These are phyloP conservation scores for Aspergillus versicolor DNA, from an alignment of 2,329 filamentous ascomycete genomes.

Conservation along the genomic window DNA sequence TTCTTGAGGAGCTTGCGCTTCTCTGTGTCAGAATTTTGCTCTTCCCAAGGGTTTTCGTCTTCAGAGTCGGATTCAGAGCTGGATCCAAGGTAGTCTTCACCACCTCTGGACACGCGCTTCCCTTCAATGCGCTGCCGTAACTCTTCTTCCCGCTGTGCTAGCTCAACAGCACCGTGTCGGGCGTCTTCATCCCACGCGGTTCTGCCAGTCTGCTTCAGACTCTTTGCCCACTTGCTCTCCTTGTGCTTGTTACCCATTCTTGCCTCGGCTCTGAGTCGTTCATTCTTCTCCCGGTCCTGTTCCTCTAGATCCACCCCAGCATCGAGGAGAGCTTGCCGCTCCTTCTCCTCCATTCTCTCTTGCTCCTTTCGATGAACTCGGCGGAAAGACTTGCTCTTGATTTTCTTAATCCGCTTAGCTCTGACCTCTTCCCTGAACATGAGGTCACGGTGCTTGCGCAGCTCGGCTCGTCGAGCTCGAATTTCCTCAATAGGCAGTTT, in stretches of 20 bases:
- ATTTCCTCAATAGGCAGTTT: conserved; percentile 72
- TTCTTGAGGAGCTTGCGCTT: conserved; percentile 40
- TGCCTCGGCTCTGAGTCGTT: conserved; percentile 76
- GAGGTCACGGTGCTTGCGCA: conserved; percentile 78
- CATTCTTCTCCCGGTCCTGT: conserved; percentile 64
- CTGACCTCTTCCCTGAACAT: conserved; percentile 86
- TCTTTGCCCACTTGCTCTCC: conserved; percentile 91
- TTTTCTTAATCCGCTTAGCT: conserved; percentile 93
- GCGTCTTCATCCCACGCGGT: conserved; percentile 89
- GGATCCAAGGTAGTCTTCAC: conserved; percentile 52
- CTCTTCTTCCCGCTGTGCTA: conserved; percentile 80
- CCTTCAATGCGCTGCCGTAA: conserved; percentile 77
- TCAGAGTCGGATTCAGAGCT: conserved; percentile 63
- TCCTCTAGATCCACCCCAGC: conserved; percentile 62
- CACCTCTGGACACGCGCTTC: conserved; percentile 61
- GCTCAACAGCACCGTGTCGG: conserved; percentile 72
- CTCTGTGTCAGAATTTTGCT: conserved; percentile 47
- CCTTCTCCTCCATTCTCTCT: conserved; percentile 58
- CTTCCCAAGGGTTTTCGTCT: conserved; percentile 58
- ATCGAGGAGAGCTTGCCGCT: conserved; percentile 58
- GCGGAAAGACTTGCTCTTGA: conserved; percentile 95
- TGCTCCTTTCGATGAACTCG: conserved; percentile 83
- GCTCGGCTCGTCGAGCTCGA: conserved; percentile 68
- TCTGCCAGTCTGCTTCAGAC: conserved; percentile 72
- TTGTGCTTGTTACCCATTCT: conserved; percentile 81